Conservation (phyloP, 129 eudicot species). For the Sambucus nigra region DNA sequence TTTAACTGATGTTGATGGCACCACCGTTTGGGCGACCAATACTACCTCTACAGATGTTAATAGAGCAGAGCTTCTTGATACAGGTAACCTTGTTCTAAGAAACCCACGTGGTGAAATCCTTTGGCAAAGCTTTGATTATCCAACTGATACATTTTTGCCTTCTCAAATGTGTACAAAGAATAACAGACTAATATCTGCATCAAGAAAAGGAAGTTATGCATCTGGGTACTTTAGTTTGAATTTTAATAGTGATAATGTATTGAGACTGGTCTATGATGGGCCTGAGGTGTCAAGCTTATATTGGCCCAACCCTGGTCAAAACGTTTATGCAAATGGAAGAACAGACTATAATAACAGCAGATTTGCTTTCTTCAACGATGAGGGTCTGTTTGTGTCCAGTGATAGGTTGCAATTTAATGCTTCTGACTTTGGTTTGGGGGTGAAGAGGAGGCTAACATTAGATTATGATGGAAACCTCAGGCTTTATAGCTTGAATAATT, state of each 20-base stretch:
- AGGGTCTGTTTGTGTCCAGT: conserved; percentile 28
- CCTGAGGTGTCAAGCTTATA: conserved; percentile 32
- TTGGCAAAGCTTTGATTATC: conserved; percentile 50
- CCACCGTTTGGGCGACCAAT: too few relatives aligned
- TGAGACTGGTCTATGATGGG: conserved; percentile 28
- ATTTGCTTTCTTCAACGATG: conserved; percentile 22
- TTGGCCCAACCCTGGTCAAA: conserved; percentile 30
- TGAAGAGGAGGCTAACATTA: conserved; percentile 35
- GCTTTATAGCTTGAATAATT: conserved; percentile 32
- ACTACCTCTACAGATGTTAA: too few relatives aligned
- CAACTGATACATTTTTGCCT: conserved; percentile 46
- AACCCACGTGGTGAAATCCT: conserved; percentile 17
- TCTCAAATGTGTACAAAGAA: conserved; percentile 30
- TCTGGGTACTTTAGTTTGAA: conserved; percentile 33
- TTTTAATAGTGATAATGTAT: conserved; percentile 26
- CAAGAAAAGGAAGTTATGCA: conserved; percentile 16
- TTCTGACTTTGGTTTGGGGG: conserved; percentile 32
- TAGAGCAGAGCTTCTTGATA: too few relatives aligned
- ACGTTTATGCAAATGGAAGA: conserved; percentile 16
- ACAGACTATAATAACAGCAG: conserved; percentile 40
- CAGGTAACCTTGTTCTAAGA: conserved; percentile 35
- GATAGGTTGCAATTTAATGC: conserved; percentile 23
- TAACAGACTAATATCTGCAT: conserved; percentile 17
- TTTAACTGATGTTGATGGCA: too few relatives aligned
- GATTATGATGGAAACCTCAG: conserved; percentile 49